Conservation (phyloP, 73 alveolate species). For the Paramecium primaurelia region DNA sequence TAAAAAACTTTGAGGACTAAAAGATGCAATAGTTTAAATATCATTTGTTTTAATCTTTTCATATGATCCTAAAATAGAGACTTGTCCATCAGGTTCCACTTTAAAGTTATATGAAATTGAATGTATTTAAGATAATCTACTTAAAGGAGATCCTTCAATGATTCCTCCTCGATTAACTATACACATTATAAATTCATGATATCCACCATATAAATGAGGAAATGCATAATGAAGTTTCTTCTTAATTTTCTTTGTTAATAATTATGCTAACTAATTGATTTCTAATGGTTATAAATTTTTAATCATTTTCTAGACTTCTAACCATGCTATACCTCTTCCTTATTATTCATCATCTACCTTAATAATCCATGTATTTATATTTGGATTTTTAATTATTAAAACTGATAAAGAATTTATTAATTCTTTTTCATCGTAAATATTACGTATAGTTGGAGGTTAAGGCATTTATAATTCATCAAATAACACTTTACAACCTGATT, state of each 20-base stretch:
- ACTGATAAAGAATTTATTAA: slow-evolving; percentile 88
- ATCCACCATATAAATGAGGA: slow-evolving; percentile 81
- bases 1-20: slow-evolving; percentile 74
- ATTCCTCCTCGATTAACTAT: slow-evolving; percentile 95
- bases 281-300: neutral
- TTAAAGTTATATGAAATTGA: slow-evolving; percentile 89
- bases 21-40: slow-evolving; percentile 89
- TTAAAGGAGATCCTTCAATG: slow-evolving; percentile 96
- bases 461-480: slow-evolving; percentile 93
- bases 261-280: slow-evolving; percentile 67
- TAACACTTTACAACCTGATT: slow-evolving; percentile 93
- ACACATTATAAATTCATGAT: slow-evolving; percentile 88
- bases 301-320: slow-evolving; percentile 71
- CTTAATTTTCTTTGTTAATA: slow-evolving; percentile 78
- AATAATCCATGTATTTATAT: slow-evolving; percentile 93
- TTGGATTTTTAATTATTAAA: slow-evolving; percentile 88
- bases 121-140: slow-evolving; percentile 77
- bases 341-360: slow-evolving; percentile 95
- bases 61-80: slow-evolving; percentile 84
- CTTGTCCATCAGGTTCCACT: slow-evolving; percentile 67
- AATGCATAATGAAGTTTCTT: slow-evolving; percentile 91
- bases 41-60: slow-evolving; percentile 91
- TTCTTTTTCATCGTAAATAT: slow-evolving; percentile 96
- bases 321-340: slow-evolving; percentile 97
- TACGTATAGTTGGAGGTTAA: slow-evolving; percentile 93